Base-by-base conservation (phyloP, 805 yeast genomes). In the Grigorovia transvaalensis region DNA sequence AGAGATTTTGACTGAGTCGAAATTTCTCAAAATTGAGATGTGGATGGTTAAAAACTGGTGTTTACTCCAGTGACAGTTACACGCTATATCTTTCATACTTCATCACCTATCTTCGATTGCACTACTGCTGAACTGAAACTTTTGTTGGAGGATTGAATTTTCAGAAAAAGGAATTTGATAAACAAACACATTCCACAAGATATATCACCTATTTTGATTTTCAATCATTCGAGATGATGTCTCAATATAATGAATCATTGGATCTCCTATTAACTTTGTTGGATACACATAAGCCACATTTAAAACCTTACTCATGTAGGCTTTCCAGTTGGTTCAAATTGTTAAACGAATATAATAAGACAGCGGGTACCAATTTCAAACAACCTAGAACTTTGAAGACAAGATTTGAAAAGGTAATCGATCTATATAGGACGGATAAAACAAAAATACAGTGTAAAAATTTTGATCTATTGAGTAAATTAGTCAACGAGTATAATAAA, bases 321-420 rank as follows among this genome's bases (percentile, higher is more conserved):
- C 52, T 59, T 49, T 56, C 56, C 13, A 59, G 66, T 8, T 67
- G 71, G 71, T 49, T 52, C 4, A 51, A 49, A 18, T 56, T 67
- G 27, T 46, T 65, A 35, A 51, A 56, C 17, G 59, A 58, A 30
- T 67, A 62, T 49, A 67, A 66, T 53, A 17, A 44, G 2, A 47
- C 45, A 13, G 57, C 64, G 2, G 63, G 59, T 12, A 54, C 56
- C 11, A 52, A 52, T 9, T 64, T 63, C 41, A 60, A 59, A 40
- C 70, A 66, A 48, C 57, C 57, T 29, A 59, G 70, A 29, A 66
- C 70, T 2, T 40, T 67, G 30, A 62, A 58, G 54, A 60, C 54
- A 9, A 56, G 65, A 42, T 66, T 64, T 44, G 63, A 61, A 17
- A 63, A 59, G 50, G 44, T 67, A 44, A 54, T 54, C 35, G 59